These are phyloP conservation scores for Colletotrichum viniferum DNA, from an alignment of 2,329 filamentous ascomycete species.

Conservation along the genomic window DNA sequence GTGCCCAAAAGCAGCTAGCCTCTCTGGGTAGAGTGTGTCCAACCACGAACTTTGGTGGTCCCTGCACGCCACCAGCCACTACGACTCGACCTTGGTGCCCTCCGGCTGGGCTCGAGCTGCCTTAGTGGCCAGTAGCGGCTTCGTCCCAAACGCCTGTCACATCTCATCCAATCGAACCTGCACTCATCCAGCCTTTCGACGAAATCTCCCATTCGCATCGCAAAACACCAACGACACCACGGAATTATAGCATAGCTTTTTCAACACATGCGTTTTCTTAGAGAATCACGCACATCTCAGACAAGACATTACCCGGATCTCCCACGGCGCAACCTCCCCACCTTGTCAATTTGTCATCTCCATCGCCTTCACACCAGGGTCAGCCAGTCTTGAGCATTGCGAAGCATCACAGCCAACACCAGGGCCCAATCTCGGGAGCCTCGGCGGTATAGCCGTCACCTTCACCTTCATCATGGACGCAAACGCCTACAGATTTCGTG, in stretches of 20 bases:
- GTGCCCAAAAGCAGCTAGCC: neutral
- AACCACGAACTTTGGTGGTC: neutral
- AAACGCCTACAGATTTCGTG: conserved; percentile 51
- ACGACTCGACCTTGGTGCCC: neutral
- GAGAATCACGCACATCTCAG: neutral
- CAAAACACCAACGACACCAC: neutral
- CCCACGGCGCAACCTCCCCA: neutral
- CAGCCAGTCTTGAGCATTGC: neutral
- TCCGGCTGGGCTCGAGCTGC: neutral
- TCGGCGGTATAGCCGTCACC: conserved; percentile 8
- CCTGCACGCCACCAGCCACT: neutral
- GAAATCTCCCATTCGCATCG: conserved; percentile 7
- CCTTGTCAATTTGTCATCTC: neutral
- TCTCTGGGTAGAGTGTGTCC: neutral
- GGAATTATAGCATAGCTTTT: neutral
- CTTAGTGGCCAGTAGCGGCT: neutral
- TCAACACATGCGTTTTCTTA: neutral
- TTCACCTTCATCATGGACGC: conserved; percentile 2
- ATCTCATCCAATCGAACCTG: conserved; percentile 2
- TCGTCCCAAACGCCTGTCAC: neutral
- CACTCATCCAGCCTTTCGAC: neutral
- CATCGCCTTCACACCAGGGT: neutral
- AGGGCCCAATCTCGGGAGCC: neutral
- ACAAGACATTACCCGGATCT: neutral
- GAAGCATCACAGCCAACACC: neutral